phyloP scores from a whole-genome alignment of 352 stramenopile genomes.

The Aphanomyces cochlioides region DNA sequence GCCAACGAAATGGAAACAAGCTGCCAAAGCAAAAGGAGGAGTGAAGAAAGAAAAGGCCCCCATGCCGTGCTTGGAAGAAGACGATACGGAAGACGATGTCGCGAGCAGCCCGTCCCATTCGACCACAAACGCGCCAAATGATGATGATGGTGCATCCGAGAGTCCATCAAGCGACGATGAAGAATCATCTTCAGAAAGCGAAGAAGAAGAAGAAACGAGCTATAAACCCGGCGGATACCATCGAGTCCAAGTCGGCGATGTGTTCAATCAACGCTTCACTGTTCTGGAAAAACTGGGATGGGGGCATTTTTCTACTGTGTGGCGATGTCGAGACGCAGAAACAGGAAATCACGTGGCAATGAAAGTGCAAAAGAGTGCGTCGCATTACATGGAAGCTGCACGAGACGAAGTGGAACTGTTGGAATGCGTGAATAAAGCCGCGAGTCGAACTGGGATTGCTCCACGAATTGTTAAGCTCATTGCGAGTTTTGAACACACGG shows the following conservation, averaged over 20 bases:
- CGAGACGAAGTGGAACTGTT: conserved; percentile 98
- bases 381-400: conserved; percentile 97
- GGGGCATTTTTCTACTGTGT: conserved; percentile 99
- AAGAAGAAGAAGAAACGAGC: conserved; percentile 91
- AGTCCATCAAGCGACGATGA: conserved; percentile 55
- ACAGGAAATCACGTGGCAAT: conserved; percentile 88
- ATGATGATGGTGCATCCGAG: not conserved
- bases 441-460: conserved; percentile 35
- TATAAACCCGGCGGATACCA: conserved; percentile 99
- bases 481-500: conserved; percentile 91
- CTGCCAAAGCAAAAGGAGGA: not conserved
- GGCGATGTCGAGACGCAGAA: conserved; percentile 92
- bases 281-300: conserved; percentile 99
- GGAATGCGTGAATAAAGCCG: conserved; percentile 80
- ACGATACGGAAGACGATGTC: conserved; percentile 19
- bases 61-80: conserved; percentile 18
- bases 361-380: conserved; percentile 97
- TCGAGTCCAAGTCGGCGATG: conserved; percentile 89
- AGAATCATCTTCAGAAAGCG: conserved; percentile 79
- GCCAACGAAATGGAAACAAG: conserved; percentile 11
- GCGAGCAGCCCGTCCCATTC: conserved; percentile 1
- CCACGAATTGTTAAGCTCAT: conserved; percentile 66
- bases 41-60: conserved; percentile 14
- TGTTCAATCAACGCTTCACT: conserved; percentile 92
- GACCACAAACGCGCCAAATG: not conserved